Conservation (phyloP, 257 asterid genomes). For the Gentiana macrophylla region DNA sequence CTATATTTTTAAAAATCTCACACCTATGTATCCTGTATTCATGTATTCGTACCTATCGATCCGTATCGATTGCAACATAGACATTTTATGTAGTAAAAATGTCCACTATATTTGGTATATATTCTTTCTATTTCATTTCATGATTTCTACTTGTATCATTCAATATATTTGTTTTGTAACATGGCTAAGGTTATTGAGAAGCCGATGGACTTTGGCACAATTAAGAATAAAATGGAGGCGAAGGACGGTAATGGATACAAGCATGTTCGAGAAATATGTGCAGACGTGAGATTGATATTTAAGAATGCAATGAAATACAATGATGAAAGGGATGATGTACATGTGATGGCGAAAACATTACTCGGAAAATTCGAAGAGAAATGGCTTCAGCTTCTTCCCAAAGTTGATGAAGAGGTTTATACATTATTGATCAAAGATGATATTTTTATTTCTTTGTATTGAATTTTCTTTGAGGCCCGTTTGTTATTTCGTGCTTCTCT, state of each 20-base stretch:
- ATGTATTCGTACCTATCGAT: too few relatives aligned
- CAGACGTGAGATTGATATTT: conserved; percentile 81
- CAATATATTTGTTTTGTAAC: background rate
- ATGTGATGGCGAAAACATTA: conserved; percentile 78
- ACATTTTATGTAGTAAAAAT: too few relatives aligned
- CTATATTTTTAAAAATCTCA: background rate
- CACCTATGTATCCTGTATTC: too few relatives aligned
- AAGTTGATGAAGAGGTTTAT: conserved; percentile 88
- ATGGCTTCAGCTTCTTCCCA: conserved; percentile 86
- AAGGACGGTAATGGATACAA: conserved; percentile 73
- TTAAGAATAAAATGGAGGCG: conserved; percentile 78
- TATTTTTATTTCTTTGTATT: background rate
- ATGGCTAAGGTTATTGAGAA: conserved; percentile 69
- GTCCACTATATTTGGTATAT: too few relatives aligned
- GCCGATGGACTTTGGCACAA: conserved; percentile 94
- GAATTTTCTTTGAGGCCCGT: too few relatives aligned
- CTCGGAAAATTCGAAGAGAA: conserved; percentile 72
- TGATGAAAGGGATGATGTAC: conserved; percentile 68
- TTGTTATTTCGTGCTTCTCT: conserved; percentile 10
- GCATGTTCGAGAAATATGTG: conserved; percentile 73
- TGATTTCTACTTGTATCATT: background rate
- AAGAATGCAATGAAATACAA: conserved; percentile 93
- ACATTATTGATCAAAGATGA: background rate
- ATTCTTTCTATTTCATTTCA: too few relatives aligned
- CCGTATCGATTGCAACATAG: too few relatives aligned